Percentiles rank a stretch among this genome's conserved stretches.
phyloP scores from a whole-genome alignment of 2,329 filamentous ascomycete species.

The Emergomyces pasteurianus region DNA sequence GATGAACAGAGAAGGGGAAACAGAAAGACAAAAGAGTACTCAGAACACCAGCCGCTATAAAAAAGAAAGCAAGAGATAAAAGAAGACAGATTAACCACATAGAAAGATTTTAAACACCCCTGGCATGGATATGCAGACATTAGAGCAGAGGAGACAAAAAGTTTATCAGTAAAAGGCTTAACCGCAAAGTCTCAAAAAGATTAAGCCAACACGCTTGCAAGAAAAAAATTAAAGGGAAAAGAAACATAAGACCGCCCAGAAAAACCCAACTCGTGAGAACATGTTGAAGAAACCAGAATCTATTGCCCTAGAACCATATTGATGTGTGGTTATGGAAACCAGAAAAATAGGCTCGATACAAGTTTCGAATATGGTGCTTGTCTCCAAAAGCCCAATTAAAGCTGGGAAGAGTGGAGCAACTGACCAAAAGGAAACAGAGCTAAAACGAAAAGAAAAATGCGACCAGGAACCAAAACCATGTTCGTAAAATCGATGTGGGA shows the following conservation, averaged over 20 bases:
- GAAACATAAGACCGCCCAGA: not conserved
- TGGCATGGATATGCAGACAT: not conserved
- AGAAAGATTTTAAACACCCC: conserved; percentile 9
- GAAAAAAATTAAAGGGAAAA: not conserved
- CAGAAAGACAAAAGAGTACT: not conserved
- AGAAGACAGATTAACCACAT: conserved; percentile 13
- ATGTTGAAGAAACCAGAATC: not conserved
- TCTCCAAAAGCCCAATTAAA: not conserved
- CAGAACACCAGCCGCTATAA: conserved; percentile 5
- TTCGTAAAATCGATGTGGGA: not conserved
- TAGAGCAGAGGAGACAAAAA: not conserved
- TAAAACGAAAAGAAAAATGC: not conserved
- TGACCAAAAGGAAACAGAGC: not conserved
- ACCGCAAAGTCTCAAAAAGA: conserved; percentile 5
- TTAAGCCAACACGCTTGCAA: not conserved
- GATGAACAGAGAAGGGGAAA: not conserved
- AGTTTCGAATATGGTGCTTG: not conserved
- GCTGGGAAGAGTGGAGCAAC: not conserved
- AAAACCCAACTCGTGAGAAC: not conserved
- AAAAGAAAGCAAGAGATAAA: conserved; percentile 11
- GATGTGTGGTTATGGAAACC: not conserved
- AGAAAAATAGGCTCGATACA: not conserved
- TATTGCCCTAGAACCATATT: not conserved
- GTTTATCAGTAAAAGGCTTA: conserved; percentile 5
- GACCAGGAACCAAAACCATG: not conserved